Evolutionary conservation across 306 rosid genomes (phyloP).

Genomic region (Senna tora): DNA sequence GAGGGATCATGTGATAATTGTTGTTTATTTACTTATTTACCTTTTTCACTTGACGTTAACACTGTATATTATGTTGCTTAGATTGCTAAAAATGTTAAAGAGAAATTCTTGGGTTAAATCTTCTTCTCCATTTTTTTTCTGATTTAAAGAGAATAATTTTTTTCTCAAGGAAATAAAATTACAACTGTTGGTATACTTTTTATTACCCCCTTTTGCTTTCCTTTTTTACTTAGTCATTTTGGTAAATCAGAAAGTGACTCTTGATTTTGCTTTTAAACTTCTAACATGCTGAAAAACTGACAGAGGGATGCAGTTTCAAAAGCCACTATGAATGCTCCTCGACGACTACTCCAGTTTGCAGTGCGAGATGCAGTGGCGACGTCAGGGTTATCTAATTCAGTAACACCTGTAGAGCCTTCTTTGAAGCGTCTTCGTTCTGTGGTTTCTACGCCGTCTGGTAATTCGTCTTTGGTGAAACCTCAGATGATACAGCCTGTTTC

Average conservation of each 20-base stretch:
- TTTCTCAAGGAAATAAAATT: slow-evolving; percentile 28
- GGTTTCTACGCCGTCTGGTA: slow-evolving; percentile 68
- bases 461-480: slow-evolving; percentile 59
- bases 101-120: neutral
- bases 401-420: slow-evolving; percentile 52
- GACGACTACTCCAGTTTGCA: slow-evolving; percentile 87
- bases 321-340: slow-evolving; percentile 66
- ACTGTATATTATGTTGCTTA: neutral
- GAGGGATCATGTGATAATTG: neutral
- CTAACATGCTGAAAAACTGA: slow-evolving; percentile 37
- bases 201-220: slow-evolving; percentile 4
- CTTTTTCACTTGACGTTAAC: neutral
- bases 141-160: neutral
- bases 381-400: slow-evolving; percentile 52
- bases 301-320: slow-evolving; percentile 73
- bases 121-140: too few species aligned
- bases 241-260: neutral
- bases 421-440: slow-evolving; percentile 92
- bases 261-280: slow-evolving; percentile 35
- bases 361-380: slow-evolving; percentile 89
- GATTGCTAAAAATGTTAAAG: neutral
- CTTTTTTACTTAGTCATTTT: slow-evolving; percentile 7
- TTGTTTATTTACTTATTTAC: neutral
- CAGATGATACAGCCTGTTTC: slow-evolving; percentile 56
- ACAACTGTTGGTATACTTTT: neutral